phyloP scores from a whole-genome alignment of 2,329 filamentous ascomycete genomes.

The Epichloe gansuensis region DNA sequence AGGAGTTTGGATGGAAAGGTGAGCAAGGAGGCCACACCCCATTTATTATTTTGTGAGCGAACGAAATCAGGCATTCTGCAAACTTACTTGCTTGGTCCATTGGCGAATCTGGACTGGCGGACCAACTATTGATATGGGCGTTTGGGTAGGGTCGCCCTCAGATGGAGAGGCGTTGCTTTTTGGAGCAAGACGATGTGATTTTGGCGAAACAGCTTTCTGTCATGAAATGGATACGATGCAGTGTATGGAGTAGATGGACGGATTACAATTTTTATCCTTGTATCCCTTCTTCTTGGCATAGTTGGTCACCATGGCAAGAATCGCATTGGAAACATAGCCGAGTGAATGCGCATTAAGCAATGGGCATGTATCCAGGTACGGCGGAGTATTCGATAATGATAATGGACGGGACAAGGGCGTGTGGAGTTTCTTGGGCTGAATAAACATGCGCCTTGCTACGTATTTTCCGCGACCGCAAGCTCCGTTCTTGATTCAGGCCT shows the following conservation, averaged over 20 bases:
- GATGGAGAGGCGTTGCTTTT: not conserved
- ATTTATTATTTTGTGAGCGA: not conserved
- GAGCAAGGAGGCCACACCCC: not conserved
- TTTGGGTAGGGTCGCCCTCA: conserved; percentile 1
- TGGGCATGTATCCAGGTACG: not conserved
- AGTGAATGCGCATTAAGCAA: conserved; percentile 5
- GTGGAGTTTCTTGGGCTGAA: not conserved
- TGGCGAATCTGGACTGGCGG: not conserved
- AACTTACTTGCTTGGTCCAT: not conserved
- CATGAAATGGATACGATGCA: conserved; percentile 1
- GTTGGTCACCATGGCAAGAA: not conserved
- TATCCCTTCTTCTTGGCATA: not conserved
- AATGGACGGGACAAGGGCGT: conserved; percentile 5
- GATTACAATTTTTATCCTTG: not conserved
- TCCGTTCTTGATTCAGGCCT: not conserved
- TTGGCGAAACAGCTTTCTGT: not conserved
- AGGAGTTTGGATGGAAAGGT: not conserved
- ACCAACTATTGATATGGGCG: conserved; percentile 2
- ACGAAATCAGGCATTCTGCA: not conserved
- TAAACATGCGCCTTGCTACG: not conserved
- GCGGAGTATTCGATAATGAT: conserved; percentile 10
- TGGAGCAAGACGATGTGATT: not conserved
- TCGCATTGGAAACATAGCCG: conserved; percentile 5
- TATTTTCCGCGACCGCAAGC: not conserved
- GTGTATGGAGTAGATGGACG: not conserved